Evolutionary conservation across 345 rosid species (phyloP).

Genomic region (Physaria fendleri): DNA sequence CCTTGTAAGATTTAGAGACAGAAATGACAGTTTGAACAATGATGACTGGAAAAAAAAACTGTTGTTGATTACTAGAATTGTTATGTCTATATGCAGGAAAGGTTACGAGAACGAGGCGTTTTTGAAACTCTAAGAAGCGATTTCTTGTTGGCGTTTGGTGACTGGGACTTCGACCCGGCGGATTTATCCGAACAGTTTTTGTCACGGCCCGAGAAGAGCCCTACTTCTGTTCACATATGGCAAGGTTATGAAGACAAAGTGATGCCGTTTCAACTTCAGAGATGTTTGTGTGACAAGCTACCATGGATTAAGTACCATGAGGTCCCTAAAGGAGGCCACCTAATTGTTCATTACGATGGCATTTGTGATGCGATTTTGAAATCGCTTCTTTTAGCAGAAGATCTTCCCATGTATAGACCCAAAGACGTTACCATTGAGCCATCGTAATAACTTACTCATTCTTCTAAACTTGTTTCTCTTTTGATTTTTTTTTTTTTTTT

Average conservation of each 20-base stretch:
- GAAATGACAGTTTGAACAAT: too few relatives aligned
- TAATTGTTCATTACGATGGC: slow-evolving; percentile 70
- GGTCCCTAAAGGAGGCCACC: slow-evolving; percentile 79
- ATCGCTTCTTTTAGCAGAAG: slow-evolving; percentile 66
- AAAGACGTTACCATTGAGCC: slow-evolving; percentile 22
- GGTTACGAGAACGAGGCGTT: slow-evolving; percentile 39
- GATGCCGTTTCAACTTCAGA: slow-evolving; percentile 68
- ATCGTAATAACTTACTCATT: too few relatives aligned
- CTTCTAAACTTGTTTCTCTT: too few relatives aligned
- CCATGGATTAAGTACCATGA: slow-evolving; percentile 89
- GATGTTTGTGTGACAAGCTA: slow-evolving; percentile 48
- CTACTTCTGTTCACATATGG: slow-evolving; percentile 66
- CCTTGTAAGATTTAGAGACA: too few relatives aligned
- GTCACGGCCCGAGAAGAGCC: slow-evolving; percentile 8
- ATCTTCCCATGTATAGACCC: slow-evolving; percentile 38
- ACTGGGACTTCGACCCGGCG: slow-evolving; percentile 84
- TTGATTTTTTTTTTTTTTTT: neutral
- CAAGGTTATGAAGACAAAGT: slow-evolving; percentile 85
- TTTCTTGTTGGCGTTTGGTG: slow-evolving; percentile 50
- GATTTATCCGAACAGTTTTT: slow-evolving; percentile 47
- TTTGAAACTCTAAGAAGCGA: slow-evolving; percentile 58
- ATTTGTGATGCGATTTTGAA: slow-evolving; percentile 59
- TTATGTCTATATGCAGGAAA: too few relatives aligned
- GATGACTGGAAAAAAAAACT: neutral
- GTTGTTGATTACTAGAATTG: neutral